These are phyloP conservation scores for Ceratobasidium sp. DNA, from an alignment of 1,284 basidiomycete species.

Conservation along the genomic window DNA sequence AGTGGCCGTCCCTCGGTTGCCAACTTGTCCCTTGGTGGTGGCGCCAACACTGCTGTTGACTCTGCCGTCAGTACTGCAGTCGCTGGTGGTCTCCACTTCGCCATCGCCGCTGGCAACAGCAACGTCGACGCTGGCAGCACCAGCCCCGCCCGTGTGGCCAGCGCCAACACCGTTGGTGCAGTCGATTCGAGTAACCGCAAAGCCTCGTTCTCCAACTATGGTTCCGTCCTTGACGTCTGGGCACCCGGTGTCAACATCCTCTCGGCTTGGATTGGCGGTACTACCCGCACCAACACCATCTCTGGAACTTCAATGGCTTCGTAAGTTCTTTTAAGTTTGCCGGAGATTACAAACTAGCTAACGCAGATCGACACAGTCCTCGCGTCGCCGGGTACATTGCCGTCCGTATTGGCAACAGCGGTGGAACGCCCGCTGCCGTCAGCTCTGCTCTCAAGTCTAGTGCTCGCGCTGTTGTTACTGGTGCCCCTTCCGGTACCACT, in stretches of 20 bases:
- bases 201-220: slow-evolving; percentile 88
- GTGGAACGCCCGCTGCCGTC: slow-evolving; percentile 12
- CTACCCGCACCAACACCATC: slow-evolving; percentile 67
- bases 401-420: not conserved
- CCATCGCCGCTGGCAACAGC: slow-evolving; percentile 86
- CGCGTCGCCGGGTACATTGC: slow-evolving; percentile 6
- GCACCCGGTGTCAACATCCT: slow-evolving; percentile 71
- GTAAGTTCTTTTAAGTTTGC: no score
- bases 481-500: slow-evolving; percentile 30
- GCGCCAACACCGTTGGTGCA: slow-evolving; percentile 87
- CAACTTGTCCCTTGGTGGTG: slow-evolving; percentile 39
- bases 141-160: slow-evolving; percentile 63
- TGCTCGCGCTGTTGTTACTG: slow-evolving; percentile 23
- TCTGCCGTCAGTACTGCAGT: slow-evolving; percentile 56
- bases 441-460: slow-evolving; percentile 4
- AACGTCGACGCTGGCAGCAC: slow-evolving; percentile 56
- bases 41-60: slow-evolving; percentile 38
- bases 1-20: slow-evolving; percentile 33
- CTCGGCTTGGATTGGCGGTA: slow-evolving; percentile 74
- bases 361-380: slow-evolving; percentile 28
- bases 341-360: no score
- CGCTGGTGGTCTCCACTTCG: slow-evolving; percentile 86
- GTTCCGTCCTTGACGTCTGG: slow-evolving; percentile 49
- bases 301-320: slow-evolving; percentile 74
- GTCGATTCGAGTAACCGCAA: slow-evolving; percentile 80